These are phyloP conservation scores for Botryotinia calthae DNA, from an alignment of 2,329 filamentous ascomycete genomes.

Conservation along the genomic window DNA sequence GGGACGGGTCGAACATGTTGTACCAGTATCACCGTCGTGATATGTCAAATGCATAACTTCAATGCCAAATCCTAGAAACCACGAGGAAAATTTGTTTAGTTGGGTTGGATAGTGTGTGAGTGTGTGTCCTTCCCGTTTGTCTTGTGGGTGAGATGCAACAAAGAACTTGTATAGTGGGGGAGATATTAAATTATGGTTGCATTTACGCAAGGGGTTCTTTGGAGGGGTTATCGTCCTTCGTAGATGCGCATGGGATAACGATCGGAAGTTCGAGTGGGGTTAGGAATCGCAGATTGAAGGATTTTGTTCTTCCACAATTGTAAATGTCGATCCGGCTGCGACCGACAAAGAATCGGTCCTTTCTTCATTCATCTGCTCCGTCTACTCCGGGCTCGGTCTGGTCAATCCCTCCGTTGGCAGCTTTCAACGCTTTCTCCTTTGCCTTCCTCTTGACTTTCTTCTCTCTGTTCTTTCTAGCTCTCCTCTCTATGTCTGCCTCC, in stretches of 20 bases:
- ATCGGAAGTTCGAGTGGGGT: constrained; percentile 7
- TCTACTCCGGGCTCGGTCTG: constrained; percentile 4
- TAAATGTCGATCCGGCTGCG: constrained; percentile 16
- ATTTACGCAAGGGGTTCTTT: constrained; percentile 3
- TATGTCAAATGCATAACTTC: constrained; percentile 15
- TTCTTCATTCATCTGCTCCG: constrained; percentile 16
- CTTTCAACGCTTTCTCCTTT: constrained; percentile 56
- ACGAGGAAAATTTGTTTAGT: constrained; percentile 16
- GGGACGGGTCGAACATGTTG: constrained; percentile 18
- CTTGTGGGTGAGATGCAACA: constrained; percentile 11
- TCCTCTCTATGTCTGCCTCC: constrained; percentile 57
- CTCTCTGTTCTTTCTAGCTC: constrained; percentile 58
- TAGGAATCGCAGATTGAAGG: constrained; percentile 14
- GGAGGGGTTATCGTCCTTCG: constrained; percentile 5
- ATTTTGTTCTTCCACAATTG: constrained; percentile 11
- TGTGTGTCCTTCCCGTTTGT: constrained; percentile 11
- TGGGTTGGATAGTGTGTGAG: constrained; percentile 14
- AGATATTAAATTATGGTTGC: constrained; percentile 13
- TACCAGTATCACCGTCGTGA: constrained; percentile 12
- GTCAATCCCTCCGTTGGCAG: constrained; percentile 25
- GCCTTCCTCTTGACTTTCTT: constrained; percentile 59
- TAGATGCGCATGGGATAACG: constrained; percentile 6
- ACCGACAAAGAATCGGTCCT: neutral
- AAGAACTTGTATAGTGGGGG: neutral
- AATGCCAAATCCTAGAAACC: constrained; percentile 16